Base-by-base conservation (phyloP, 805 yeast species). In the Pichia cephalocereana region DNA sequence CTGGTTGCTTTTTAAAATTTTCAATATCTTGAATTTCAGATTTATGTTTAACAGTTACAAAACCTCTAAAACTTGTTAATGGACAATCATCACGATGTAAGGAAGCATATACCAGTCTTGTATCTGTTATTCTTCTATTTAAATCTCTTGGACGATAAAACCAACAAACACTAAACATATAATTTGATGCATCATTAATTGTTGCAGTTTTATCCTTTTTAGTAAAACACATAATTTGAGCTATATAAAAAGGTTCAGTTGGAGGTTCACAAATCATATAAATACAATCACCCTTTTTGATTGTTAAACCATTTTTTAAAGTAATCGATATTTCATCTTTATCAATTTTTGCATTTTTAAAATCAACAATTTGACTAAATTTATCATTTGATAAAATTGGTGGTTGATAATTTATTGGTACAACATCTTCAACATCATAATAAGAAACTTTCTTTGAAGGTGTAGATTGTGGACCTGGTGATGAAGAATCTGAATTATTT, bases 171-270 rank as follows among this genome's bases (percentile, higher is more conserved):
- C 80, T 81, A 55, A 87, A 78, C 50, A 66, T 61, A 61, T 71
- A 83, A 45, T 72, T 71, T 30, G 72, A 72, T 3, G 84, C 82
- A 9, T 72, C 71, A 48, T 71, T 74, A 38, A 66, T 55, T 41
- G 43, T 51, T 34, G 49, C 45, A 28, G 45, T 49, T 46, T 62
- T 64, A 46, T 69, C 72, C 54, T 69, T 74, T 45, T 64, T 63
- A 4, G 70, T 72, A 55, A 89, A 87, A 15, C 90, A 93, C 71
- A 86, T 76, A 38, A 91, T 74, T 40, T 91, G 71, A 1, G 95
- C 98, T 41, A 93, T 76, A 58, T 88, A 86, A 69, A 85, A 93
- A 0, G 98, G 97, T 57, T 88, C 96, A 2, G 96, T 93, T 0
- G 96, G 88, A 1, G 96, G 96, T 63, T 88, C 96, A 53, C 93